A percentile compares a stretch with the other conserved stretches of the same genome.
Evolutionary conservation across 2,329 filamentous ascomycete species (phyloP).

Genomic region (Aspergillus novoparasiticus): DNA sequence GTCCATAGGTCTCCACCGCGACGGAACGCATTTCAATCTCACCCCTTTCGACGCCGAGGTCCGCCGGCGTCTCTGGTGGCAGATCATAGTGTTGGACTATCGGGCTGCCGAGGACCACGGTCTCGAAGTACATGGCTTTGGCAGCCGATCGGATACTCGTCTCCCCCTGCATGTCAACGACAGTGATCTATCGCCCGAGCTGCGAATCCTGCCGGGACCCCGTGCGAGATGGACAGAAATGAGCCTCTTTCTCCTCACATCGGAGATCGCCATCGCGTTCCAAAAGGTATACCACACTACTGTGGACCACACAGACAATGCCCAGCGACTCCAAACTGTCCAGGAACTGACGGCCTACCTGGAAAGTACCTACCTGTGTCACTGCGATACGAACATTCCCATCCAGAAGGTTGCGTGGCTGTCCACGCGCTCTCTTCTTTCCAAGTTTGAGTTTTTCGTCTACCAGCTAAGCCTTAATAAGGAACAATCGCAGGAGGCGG

Average conservation of each 20-base stretch:
- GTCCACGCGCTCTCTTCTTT: slow-evolving; percentile 29
- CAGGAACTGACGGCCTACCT: slow-evolving; percentile 30
- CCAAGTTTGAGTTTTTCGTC: slow-evolving; percentile 39
- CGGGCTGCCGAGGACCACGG: slow-evolving; percentile 60
- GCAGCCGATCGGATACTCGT: slow-evolving; percentile 54
- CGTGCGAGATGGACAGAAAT: slow-evolving; percentile 58
- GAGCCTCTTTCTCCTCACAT: slow-evolving; percentile 56
- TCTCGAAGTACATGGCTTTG: slow-evolving; percentile 51
- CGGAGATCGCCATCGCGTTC: slow-evolving; percentile 54
- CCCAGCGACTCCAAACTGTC: slow-evolving; percentile 46
- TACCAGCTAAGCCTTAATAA: slow-evolving; percentile 29
- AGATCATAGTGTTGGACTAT: slow-evolving; percentile 57
- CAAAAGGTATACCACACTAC: slow-evolving; percentile 44
- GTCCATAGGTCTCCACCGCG: slow-evolving; percentile 66
- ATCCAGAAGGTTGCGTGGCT: slow-evolving; percentile 31
- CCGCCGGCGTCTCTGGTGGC: slow-evolving; percentile 70
- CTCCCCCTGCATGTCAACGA: slow-evolving; percentile 61
- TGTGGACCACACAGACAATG: slow-evolving; percentile 31
- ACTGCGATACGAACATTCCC: slow-evolving; percentile 57
- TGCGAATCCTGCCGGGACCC: slow-evolving; percentile 52
- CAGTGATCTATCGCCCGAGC: slow-evolving; percentile 52
- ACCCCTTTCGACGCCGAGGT: slow-evolving; percentile 64
- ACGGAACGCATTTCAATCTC: slow-evolving; percentile 53
- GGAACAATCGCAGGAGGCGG: background rate
- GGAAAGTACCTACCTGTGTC: slow-evolving; percentile 47